Conservation (phyloP, 495 filamentous ascomycete genomes). For the Penicillium steckii region DNA sequence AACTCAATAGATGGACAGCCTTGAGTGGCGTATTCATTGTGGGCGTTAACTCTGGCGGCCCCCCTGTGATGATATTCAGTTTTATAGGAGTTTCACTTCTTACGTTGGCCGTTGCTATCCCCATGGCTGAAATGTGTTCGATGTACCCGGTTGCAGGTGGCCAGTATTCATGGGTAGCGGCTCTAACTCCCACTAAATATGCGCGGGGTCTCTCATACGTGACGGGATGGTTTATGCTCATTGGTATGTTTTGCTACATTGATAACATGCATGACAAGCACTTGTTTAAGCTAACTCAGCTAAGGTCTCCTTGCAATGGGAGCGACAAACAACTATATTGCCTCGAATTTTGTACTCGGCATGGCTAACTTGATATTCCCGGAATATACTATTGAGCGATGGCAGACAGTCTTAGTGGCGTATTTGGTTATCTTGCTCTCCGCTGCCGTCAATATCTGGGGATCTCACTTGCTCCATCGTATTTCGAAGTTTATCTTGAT, state of each 20-base stretch:
- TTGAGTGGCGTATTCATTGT: conserved; percentile 57
- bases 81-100: conserved; percentile 52
- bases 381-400: conserved; percentile 51
- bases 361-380: conserved; percentile 54
- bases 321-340: conserved; percentile 56
- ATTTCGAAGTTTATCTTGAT: conserved; percentile 51
- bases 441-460: conserved; percentile 49
- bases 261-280: not conserved
- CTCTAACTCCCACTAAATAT: conserved; percentile 52
- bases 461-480: conserved; percentile 49
- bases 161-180: conserved; percentile 58
- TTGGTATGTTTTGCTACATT: conserved; percentile 31
- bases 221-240: conserved; percentile 55
- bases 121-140: conserved; percentile 59
- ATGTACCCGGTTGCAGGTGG: conserved; percentile 53
- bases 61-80: conserved; percentile 57
- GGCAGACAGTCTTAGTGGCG: conserved; percentile 56
- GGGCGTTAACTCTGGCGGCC: conserved; percentile 53
- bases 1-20: conserved; percentile 48
- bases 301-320: conserved; percentile 56
- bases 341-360: conserved; percentile 54
- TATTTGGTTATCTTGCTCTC: conserved; percentile 46
- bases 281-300: not conserved
- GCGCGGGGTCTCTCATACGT: conserved; percentile 47
- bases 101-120: conserved; percentile 52